These are phyloP conservation scores for Pachysandra terminalis DNA, from an alignment of 164 flowering plant genomes.

Conservation along the genomic window DNA sequence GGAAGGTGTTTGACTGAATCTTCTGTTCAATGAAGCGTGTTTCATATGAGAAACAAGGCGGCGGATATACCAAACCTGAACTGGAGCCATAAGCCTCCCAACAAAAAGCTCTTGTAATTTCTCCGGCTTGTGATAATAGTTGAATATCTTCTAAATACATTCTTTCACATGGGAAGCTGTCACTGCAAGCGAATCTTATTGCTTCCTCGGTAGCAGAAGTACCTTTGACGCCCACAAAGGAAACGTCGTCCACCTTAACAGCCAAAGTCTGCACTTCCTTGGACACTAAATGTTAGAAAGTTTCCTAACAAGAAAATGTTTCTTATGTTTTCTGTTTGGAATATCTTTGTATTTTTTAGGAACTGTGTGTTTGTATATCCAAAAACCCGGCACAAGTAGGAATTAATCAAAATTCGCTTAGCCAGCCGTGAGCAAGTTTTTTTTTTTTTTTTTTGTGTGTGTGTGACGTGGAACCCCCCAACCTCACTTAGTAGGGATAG, in stretches of 20 bases:
- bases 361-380: too few species aligned
- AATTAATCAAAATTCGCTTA: too few species aligned
- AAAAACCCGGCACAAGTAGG: too few species aligned
- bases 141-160: constrained; percentile 62
- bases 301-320: too few species aligned
- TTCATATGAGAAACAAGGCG: constrained; percentile 45
- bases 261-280: constrained; percentile 57
- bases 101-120: constrained; percentile 51
- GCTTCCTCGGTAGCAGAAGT: constrained; percentile 83
- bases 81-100: constrained; percentile 74
- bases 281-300: not conserved
- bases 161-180: constrained; percentile 57
- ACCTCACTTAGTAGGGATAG: too few species aligned
- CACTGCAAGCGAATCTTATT: constrained; percentile 74
- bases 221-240: constrained; percentile 59
- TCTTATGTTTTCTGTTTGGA: too few species aligned
- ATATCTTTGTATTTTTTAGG: too few species aligned
- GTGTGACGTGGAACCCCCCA: too few species aligned
- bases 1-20: constrained; percentile 11
- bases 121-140: constrained; percentile 35
- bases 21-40: constrained; percentile 32
- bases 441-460: too few species aligned
- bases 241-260: constrained; percentile 53
- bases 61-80: constrained; percentile 52
- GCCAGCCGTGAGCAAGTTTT: too few species aligned